Evolutionary conservation across 495 filamentous ascomycete species (phyloP).

Genomic region (Hyaloscypha variabilis): DNA sequence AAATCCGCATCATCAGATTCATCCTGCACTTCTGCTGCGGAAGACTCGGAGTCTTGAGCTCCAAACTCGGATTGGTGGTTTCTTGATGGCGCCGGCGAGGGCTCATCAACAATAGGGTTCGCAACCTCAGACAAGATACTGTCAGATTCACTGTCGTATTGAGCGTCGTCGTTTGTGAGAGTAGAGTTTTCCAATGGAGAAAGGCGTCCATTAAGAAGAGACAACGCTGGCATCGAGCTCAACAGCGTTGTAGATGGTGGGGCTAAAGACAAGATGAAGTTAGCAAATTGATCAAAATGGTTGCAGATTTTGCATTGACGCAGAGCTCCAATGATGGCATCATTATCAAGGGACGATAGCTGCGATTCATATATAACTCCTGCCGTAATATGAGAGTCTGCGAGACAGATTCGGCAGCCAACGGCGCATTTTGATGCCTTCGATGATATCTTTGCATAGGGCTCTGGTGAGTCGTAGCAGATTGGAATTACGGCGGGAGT

Average conservation of each 20-base stretch:
- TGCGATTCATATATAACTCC: constrained; percentile 20
- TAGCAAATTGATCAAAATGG: constrained; percentile 29
- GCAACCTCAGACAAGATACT: constrained; percentile 53
- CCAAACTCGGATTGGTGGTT: constrained; percentile 37
- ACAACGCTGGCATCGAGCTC: constrained; percentile 17
- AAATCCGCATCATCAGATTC: constrained; percentile 82
- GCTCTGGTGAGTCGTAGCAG: constrained; percentile 27
- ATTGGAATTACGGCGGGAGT: constrained; percentile 21
- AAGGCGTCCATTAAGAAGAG: constrained; percentile 50
- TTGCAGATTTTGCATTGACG: constrained; percentile 18
- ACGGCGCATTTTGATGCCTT: constrained; percentile 31
- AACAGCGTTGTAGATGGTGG: constrained; percentile 31
- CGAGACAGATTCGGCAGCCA: neutral
- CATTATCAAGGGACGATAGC: constrained; percentile 14
- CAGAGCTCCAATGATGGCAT: constrained; percentile 12
- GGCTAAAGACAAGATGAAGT: constrained; percentile 37
- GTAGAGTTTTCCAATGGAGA: constrained; percentile 43
- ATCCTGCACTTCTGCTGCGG: constrained; percentile 63
- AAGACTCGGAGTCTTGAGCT: constrained; percentile 48
- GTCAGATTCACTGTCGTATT: constrained; percentile 55
- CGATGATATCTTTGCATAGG: constrained; percentile 19
- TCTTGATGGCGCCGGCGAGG: constrained; percentile 32
- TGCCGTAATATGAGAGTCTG: constrained; percentile 1
- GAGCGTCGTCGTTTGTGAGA: constrained; percentile 40
- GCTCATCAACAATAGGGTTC: constrained; percentile 39